These are phyloP conservation scores for Lachnum nothofagi DNA, from an alignment of 2,329 filamentous ascomycete species.

Conservation along the genomic window DNA sequence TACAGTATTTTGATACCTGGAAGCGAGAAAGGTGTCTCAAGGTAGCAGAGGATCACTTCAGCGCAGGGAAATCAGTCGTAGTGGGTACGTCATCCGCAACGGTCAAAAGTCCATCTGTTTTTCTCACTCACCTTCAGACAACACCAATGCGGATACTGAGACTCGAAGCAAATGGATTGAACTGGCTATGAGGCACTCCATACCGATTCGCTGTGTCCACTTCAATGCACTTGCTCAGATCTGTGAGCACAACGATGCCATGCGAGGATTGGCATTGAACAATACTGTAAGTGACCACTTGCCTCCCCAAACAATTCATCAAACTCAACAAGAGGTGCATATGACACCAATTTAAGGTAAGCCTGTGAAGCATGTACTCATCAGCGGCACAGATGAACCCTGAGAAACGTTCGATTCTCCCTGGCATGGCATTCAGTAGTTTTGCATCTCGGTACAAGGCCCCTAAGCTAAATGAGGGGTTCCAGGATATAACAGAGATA, in stretches of 20 bases:
- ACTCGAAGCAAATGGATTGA: conserved; percentile 74
- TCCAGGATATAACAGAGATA: conserved; percentile 70
- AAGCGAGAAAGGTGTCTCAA: conserved; percentile 63
- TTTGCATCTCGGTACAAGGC: conserved; percentile 69
- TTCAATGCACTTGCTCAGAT: conserved; percentile 64
- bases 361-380: conserved; percentile 8
- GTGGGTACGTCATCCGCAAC: conserved; percentile 56
- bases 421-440: conserved; percentile 72
- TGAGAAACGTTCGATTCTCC: conserved; percentile 68
- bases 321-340: conserved; percentile 2
- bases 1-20: conserved; percentile 23
- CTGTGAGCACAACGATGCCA: conserved; percentile 80
- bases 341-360: conserved; percentile 2
- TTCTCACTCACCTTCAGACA: conserved; percentile 49
- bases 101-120: conserved; percentile 4
- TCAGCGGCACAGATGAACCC: conserved; percentile 62
- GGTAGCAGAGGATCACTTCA: conserved; percentile 61
- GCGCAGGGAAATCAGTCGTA: conserved; percentile 62
- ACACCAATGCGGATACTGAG: conserved; percentile 83
- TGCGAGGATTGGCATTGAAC: conserved; percentile 70
- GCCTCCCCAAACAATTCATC: conserved; percentile 2
- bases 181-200: conserved; percentile 62
- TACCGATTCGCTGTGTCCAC: conserved; percentile 79
- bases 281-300: conserved; percentile 22
- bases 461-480: conserved; percentile 72